A percentile compares a stretch with the other conserved stretches of the same genome.
phyloP scores from a whole-genome alignment of 1,284 basidiomycete genomes.

The Gomphus bonarii region DNA sequence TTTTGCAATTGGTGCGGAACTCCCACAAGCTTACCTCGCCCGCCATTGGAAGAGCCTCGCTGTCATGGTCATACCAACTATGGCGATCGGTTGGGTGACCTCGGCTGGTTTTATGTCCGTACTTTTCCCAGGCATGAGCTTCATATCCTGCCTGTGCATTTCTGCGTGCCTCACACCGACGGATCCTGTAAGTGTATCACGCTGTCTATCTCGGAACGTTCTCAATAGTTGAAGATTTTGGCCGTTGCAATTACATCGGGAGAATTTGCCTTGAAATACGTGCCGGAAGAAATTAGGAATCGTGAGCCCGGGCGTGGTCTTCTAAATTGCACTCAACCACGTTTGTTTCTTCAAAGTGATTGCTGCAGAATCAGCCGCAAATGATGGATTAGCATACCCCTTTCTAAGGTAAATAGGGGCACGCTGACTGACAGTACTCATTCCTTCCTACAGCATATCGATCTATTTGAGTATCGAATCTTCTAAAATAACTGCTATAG shows the following conservation, averaged over 20 bases:
- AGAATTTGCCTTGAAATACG: conserved; percentile 80
- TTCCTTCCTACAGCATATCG: conserved; percentile 47
- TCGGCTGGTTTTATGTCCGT: conserved; percentile 53
- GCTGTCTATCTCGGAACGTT: not conserved
- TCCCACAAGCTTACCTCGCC: conserved; percentile 80
- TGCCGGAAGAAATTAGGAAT: conserved; percentile 74
- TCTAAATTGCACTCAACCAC: not conserved
- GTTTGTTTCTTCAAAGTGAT: not conserved
- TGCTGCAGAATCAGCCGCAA: conserved; percentile 78
- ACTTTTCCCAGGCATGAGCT: conserved; percentile 60
- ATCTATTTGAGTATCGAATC: conserved; percentile 76
- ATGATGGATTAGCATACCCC: conserved; percentile 85
- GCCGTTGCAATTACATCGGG: conserved; percentile 58
- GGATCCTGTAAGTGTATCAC: conserved; percentile 60
- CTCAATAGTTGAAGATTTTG: conserved; percentile 20
- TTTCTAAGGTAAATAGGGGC: conserved; percentile 41
- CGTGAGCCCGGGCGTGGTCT: not conserved
- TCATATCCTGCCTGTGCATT: conserved; percentile 69
- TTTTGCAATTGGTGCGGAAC: conserved; percentile 94
- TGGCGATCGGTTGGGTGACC: conserved; percentile 71
- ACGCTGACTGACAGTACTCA: not conserved
- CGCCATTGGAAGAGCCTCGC: conserved; percentile 49
- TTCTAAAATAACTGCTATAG: conserved; percentile 54
- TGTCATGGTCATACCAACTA: conserved; percentile 64
- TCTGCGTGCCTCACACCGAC: conserved; percentile 91